phyloP scores from a whole-genome alignment of 1,284 basidiomycete genomes.

The Lentinus polychrous region DNA sequence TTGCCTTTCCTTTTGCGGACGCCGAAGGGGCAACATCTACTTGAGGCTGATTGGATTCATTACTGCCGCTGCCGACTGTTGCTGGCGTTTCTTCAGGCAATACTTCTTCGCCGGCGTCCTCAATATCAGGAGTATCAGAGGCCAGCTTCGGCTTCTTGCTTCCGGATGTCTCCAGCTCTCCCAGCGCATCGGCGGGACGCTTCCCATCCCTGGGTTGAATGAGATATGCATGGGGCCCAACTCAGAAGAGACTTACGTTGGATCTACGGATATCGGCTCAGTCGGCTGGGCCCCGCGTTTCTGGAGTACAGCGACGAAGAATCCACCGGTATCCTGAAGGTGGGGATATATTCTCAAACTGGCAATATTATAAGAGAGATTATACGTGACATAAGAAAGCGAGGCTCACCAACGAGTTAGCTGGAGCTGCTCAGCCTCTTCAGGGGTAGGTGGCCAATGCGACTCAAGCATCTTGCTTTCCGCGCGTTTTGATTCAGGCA shows the following conservation, averaged over 20 bases:
- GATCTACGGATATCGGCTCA: background rate
- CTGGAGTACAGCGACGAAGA: slow-evolving; percentile 91
- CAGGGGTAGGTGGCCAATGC: slow-evolving; percentile 67
- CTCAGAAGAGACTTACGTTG: slow-evolving; percentile 9
- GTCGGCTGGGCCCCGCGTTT: slow-evolving; percentile 21
- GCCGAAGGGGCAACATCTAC: background rate
- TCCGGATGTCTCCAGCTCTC: slow-evolving; percentile 32
- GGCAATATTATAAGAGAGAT: background rate
- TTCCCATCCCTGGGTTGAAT: slow-evolving; percentile 34
- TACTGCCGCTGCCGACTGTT: background rate
- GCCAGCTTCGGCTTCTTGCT: slow-evolving; percentile 43
- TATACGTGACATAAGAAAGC: background rate
- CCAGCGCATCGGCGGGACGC: slow-evolving; percentile 35
- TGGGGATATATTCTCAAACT: slow-evolving; percentile 92
- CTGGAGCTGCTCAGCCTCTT: slow-evolving; percentile 50
- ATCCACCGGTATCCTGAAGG: slow-evolving; percentile 94
- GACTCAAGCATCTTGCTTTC: slow-evolving; percentile 59
- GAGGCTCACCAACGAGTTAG: slow-evolving; percentile 64
- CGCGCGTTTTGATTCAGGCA: slow-evolving; percentile 40
- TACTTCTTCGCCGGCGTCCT: slow-evolving; percentile 15
- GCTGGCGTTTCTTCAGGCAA: slow-evolving; percentile 6
- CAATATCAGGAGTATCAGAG: slow-evolving; percentile 15
- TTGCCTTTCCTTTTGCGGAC: slow-evolving; percentile 17
- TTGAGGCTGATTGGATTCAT: background rate
- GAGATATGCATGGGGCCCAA: slow-evolving; percentile 19